Conservation (phyloP, 495 filamentous ascomycete genomes). For the Annulohypoxylon stygium region DNA sequence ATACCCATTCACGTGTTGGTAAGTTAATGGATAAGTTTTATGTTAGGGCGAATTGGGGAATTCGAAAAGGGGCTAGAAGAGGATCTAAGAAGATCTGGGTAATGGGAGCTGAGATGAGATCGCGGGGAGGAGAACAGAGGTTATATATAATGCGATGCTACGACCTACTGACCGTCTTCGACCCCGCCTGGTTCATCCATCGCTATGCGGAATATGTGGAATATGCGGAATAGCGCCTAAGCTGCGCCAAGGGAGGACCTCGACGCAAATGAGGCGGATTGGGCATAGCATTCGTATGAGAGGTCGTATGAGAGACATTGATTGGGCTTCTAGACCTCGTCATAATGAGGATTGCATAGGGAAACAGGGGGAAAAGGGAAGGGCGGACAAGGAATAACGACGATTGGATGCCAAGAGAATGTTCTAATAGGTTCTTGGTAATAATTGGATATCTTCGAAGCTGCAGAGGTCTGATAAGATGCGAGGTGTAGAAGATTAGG, state of each 20-base stretch:
- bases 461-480: slow-evolving; percentile 23
- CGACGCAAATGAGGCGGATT: slow-evolving; percentile 43
- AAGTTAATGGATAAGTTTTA: slow-evolving; percentile 20
- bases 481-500: slow-evolving; percentile 2
- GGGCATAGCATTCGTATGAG: slow-evolving; percentile 31
- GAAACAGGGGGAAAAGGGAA: slow-evolving; percentile 41
- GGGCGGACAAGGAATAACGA: slow-evolving; percentile 32
- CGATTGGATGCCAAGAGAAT: slow-evolving; percentile 44
- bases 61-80: slow-evolving; percentile 15
- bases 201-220: slow-evolving; percentile 24
- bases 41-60: slow-evolving; percentile 20
- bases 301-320: slow-evolving; percentile 32
- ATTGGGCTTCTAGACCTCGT: slow-evolving; percentile 36
- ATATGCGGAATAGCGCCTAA: slow-evolving; percentile 29
- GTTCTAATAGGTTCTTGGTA: slow-evolving; percentile 15
- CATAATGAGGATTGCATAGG: slow-evolving; percentile 31
- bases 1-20: slow-evolving; percentile 60
- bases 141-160: slow-evolving; percentile 41
- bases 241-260: slow-evolving; percentile 39
- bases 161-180: slow-evolving; percentile 31
- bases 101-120: slow-evolving; percentile 21
- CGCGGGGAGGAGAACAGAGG: slow-evolving; percentile 34
- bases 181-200: slow-evolving; percentile 36
- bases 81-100: neutral
- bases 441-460: slow-evolving; percentile 11